Conservation (phyloP, 2,329 filamentous ascomycete genomes). For the Aspergillus pseudonomiae region DNA sequence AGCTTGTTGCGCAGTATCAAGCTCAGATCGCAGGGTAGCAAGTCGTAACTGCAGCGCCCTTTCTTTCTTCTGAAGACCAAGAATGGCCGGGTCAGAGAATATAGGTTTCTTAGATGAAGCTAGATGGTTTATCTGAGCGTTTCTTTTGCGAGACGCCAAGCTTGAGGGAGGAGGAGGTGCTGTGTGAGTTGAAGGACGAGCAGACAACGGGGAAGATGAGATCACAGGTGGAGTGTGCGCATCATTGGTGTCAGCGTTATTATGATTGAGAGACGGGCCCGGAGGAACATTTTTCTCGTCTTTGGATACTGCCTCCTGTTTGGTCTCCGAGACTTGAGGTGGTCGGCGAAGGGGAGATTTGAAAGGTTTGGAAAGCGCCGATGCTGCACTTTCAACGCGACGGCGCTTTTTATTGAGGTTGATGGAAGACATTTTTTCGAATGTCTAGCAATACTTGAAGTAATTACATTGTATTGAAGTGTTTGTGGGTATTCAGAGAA, state of each 20-base stretch:
- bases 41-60: slow-evolving; percentile 36
- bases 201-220: neutral
- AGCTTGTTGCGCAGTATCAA: slow-evolving; percentile 58
- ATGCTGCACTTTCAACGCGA: slow-evolving; percentile 60
- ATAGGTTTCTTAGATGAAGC: slow-evolving; percentile 16
- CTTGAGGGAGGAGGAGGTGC: slow-evolving; percentile 8
- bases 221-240: neutral
- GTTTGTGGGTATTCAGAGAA: neutral
- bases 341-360: slow-evolving; percentile 67
- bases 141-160: slow-evolving; percentile 11
- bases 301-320: slow-evolving; percentile 13
- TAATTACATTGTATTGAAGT: slow-evolving; percentile 1
- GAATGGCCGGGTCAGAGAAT: slow-evolving; percentile 29
- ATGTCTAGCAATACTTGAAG: neutral
- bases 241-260: neutral
- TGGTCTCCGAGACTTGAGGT: slow-evolving; percentile 13
- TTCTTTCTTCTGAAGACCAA: slow-evolving; percentile 41
- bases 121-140: slow-evolving; percentile 11
- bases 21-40: slow-evolving; percentile 39
- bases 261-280: neutral
- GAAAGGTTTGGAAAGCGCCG: slow-evolving; percentile 70
- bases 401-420: slow-evolving; percentile 61
- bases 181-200: neutral
- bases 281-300: neutral
- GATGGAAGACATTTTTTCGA: slow-evolving; percentile 20